Conservation (phyloP, 2,329 filamentous ascomycete species). For the Capronia americana region DNA sequence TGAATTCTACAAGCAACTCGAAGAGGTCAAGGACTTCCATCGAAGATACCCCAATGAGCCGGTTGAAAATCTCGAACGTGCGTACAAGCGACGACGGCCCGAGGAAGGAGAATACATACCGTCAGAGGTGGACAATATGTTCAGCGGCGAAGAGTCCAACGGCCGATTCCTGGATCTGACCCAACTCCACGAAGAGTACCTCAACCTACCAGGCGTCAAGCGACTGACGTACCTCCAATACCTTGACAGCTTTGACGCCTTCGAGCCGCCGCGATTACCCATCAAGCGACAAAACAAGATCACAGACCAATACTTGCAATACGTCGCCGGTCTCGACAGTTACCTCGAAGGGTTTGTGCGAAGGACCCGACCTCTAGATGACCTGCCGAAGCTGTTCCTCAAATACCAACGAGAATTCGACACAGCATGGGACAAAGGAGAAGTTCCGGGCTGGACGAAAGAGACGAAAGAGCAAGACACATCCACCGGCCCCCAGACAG, state of each 20-base stretch:
- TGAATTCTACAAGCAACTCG: conserved; percentile 86
- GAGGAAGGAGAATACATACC: conserved; percentile 69
- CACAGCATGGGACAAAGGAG: conserved; percentile 77
- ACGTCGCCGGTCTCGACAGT: conserved; percentile 76
- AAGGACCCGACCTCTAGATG: conserved; percentile 82
- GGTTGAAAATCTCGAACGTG: conserved; percentile 90
- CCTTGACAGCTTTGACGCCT: conserved; percentile 87
- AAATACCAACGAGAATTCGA: conserved; percentile 85
- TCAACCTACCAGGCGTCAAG: conserved; percentile 87
- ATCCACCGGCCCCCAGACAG: conserved; percentile 51
- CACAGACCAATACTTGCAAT: conserved; percentile 90
- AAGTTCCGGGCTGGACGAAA: conserved; percentile 77
- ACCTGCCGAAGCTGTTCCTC: conserved; percentile 77
- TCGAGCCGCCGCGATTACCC: conserved; percentile 73
- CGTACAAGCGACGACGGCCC: conserved; percentile 76
- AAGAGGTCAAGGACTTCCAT: conserved; percentile 84
- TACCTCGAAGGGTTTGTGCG: conserved; percentile 91
- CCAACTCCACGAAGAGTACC: conserved; percentile 80
- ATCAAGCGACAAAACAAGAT: conserved; percentile 83
- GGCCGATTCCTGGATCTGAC: conserved; percentile 92
- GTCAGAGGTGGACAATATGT: conserved; percentile 83
- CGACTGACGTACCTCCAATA: conserved; percentile 90
- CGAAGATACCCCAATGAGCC: conserved; percentile 90
- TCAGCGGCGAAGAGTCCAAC: conserved; percentile 93
- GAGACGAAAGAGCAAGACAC: conserved; percentile 52